Evolutionary conservation across 2,329 filamentous ascomycete genomes (phyloP), one percentile per base, ranked within the genome.

Genomic region (Colletotrichum sp.): DNA sequence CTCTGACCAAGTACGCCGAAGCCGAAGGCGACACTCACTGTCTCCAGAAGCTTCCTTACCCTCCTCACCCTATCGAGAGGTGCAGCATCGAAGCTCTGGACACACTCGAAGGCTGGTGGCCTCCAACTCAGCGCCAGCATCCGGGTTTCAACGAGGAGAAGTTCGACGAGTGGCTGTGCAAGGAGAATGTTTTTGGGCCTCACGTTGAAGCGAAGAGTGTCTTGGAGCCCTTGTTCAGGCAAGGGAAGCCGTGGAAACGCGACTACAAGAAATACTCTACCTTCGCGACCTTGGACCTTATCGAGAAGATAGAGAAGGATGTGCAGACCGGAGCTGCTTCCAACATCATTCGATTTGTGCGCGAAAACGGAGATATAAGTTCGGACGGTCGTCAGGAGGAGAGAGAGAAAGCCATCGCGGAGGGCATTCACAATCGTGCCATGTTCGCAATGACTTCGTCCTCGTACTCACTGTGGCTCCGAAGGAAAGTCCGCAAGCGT

Each of bases 21-120:
- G 0, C 18, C 16, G 0, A 60, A 9, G 26, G 57, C 3, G 0
- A 28, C 16, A 0, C 0, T 7, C 3, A 60, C 16, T 60, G 57
- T 60, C 57, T 28, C 8, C 57, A 60, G 26, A 30, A 16, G 13
- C 57, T 60, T 8, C 57, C 57, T 15, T 60, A 60, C 16, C 57
- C 26, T 28, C 26, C 57, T 18, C 24, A 60, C 57, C 57, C 57
- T 18, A 1, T 0, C 28, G 16, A 30, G 24, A 28, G 28, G 0
- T 60, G 26, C 57, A 30, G 26, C 6, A 1, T 60, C 9, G 5
- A 1, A 0, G 26, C 57, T 0, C 26, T 60, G 0, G 6, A 60
- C 28, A 28, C 26, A 0, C 1, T n/a, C 2, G 0, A 30, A 30
- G 57, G 57, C 0, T 30, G 24, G 24, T 60, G 26, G 26, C 57